Base-by-base conservation (phyloP, 2,329 filamentous ascomycete genomes). In the Fusarium albosuccineum region DNA sequence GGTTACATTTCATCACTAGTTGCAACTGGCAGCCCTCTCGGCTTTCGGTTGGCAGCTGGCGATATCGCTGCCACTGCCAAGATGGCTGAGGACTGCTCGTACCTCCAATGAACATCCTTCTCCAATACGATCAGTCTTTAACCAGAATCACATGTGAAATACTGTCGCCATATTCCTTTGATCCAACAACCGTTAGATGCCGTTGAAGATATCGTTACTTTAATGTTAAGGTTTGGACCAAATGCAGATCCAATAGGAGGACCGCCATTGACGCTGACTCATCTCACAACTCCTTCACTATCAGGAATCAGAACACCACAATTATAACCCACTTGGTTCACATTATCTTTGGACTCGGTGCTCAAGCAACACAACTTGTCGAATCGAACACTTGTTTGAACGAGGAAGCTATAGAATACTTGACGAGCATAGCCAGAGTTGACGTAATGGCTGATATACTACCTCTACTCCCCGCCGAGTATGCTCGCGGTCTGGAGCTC, bases 401-500 rank as follows among this genome's bases (percentile, higher is more conserved):
- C 7, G 13, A 33, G 30, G 11, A 26, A 37, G 9, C 10, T 6
- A 27, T n/a, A 6, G 11, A 34, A 42, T 11, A 46, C 17, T 53
- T 37, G n/a, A 33, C 37, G 22, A 22, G 7, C 22, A 8, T 44
- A 9, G 26, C 37, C 9, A 26, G 30, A 30, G 48, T 11, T 14
- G 22, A 48, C 37, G 60, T 52, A 55, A 73, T 72, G 69, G 16
- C 56, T 11, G 39, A 58, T 17, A 16, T 29, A 29, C 60, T 81
- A 4, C 73, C 75, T 13, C 57, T 75, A 2, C 77, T 85, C 29
- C 74, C 80, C 2, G 66, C 71, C 9, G 78, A 80, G 64, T 87
- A 82, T 60, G 75, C 76, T 41, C 77, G 78, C 54, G 91, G 91
- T 27, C 81, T 94, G 40, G 76, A 82, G 37, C 84, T 89, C 68